Evolutionary conservation across 1,139 yeast species (phyloP).

Genomic region (Protomyces inundatus): DNA sequence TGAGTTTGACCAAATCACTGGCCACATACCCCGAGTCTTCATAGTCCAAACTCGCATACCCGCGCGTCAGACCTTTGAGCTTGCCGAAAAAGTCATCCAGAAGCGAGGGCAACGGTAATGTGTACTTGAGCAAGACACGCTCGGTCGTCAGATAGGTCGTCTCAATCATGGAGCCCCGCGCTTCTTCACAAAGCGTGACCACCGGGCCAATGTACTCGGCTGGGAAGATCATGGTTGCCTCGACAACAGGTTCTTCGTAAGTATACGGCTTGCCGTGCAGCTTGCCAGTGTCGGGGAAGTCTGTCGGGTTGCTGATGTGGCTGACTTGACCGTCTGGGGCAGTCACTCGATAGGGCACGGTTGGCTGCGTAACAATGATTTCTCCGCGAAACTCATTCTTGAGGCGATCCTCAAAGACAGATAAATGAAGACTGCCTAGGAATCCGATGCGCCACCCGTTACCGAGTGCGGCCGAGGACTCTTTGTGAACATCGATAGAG

Average conservation of each 20-base stretch:
- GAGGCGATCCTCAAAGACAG: slow-evolving; percentile 84
- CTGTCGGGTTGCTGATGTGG: slow-evolving; percentile 81
- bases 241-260: slow-evolving; percentile 75
- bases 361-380: slow-evolving; percentile 88
- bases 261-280: slow-evolving; percentile 44
- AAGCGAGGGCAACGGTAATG: slow-evolving; percentile 77
- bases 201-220: slow-evolving; percentile 82
- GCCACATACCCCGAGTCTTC: slow-evolving; percentile 84
- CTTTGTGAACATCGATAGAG: slow-evolving; percentile 81
- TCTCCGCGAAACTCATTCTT: slow-evolving; percentile 93
- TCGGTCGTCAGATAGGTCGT: slow-evolving; percentile 63
- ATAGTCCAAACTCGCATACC: slow-evolving; percentile 90
- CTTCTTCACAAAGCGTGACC: slow-evolving; percentile 75
- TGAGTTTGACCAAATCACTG: slow-evolving; percentile 80
- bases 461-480: slow-evolving; percentile 89
- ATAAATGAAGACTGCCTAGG: slow-evolving; percentile 88
- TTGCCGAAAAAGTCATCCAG: slow-evolving; percentile 95
- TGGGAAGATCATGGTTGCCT: slow-evolving; percentile 86
- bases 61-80: slow-evolving; percentile 80
- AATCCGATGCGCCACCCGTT: slow-evolving; percentile 98
- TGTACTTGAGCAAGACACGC: slow-evolving; percentile 73
- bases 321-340: slow-evolving; percentile 59
- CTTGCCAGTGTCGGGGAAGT: slow-evolving; percentile 61
- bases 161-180: slow-evolving; percentile 77
- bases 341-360: slow-evolving; percentile 80